These are phyloP conservation scores for Pichia cephalocereana DNA, from an alignment of 805 yeast genomes.

Conservation along the genomic window DNA sequence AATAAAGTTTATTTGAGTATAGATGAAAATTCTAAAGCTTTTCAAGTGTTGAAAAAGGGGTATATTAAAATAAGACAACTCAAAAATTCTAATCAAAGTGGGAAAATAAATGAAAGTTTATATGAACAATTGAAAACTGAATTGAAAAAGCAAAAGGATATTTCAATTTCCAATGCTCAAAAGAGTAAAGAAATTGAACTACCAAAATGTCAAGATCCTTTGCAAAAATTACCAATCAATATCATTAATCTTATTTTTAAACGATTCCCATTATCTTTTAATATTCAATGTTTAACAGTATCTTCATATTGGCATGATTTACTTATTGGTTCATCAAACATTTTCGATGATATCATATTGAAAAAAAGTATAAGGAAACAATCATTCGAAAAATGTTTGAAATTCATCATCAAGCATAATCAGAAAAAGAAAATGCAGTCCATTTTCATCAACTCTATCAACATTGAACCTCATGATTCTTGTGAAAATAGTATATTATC, in stretches of 20 bases:
- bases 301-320: constrained; percentile 12
- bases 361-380: constrained; percentile 1
- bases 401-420: constrained; percentile 3
- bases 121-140: constrained; percentile 19
- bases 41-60: constrained; percentile 30
- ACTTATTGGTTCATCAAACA: constrained; percentile 7
- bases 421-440: neutral
- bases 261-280: constrained; percentile 10
- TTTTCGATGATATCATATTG: constrained; percentile 9
- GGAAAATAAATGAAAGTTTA: constrained; percentile 26
- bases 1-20: constrained; percentile 28
- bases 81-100: constrained; percentile 14
- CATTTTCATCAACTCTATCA: neutral
- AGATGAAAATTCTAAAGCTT: constrained; percentile 28
- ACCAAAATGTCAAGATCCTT: constrained; percentile 13
- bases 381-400: constrained; percentile 11
- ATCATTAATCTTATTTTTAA: constrained; percentile 10
- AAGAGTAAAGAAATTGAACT: neutral
- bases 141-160: neutral
- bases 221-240: constrained; percentile 20
- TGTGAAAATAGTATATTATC: neutral
- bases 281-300: constrained; percentile 13
- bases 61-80: constrained; percentile 29
- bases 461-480: neutral
- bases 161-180: too few species aligned